phyloP scores from a whole-genome alignment of 2,329 filamentous ascomycete species.

The Iodosphaeria phyllophila region DNA sequence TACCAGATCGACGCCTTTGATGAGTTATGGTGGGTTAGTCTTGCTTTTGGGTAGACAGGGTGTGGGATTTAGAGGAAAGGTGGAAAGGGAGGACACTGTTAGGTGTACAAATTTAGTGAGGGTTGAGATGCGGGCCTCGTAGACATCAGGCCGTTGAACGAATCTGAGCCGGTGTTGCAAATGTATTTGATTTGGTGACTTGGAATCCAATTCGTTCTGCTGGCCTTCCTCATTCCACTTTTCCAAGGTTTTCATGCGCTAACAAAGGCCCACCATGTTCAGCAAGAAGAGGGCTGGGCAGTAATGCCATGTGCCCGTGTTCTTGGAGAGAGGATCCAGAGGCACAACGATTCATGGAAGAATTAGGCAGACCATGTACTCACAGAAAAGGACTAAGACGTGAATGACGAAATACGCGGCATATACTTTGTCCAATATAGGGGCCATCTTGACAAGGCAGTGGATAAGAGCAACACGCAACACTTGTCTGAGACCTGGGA shows the following conservation, averaged over 20 bases:
- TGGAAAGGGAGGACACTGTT: neutral
- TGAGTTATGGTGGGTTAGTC: neutral
- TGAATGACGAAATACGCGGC: constrained; percentile 15
- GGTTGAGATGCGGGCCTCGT: neutral
- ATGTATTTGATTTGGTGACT: too few relatives aligned
- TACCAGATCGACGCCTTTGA: constrained; percentile 31
- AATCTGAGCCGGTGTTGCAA: too few relatives aligned
- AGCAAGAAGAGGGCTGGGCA: neutral
- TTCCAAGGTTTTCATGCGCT: neutral
- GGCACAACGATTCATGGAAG: neutral
- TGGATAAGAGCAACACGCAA: constrained; percentile 1
- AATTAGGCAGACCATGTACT: constrained; percentile 2
- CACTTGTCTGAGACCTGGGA: too few relatives aligned
- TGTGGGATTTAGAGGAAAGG: neutral
- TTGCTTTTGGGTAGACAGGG: neutral
- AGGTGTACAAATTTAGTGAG: neutral
- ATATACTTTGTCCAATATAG: constrained; percentile 14
- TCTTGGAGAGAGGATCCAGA: neutral
- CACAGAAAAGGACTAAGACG: constrained; percentile 15
- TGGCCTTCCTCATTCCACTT: too few relatives aligned
- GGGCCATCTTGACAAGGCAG: too few relatives aligned
- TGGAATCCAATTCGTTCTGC: too few relatives aligned
- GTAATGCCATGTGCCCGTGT: neutral
- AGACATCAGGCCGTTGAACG: too few relatives aligned
- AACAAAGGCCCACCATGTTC: neutral